phyloP scores from a whole-genome alignment of 441 rosid species.

The Euphorbia schlechtendalii region DNA sequence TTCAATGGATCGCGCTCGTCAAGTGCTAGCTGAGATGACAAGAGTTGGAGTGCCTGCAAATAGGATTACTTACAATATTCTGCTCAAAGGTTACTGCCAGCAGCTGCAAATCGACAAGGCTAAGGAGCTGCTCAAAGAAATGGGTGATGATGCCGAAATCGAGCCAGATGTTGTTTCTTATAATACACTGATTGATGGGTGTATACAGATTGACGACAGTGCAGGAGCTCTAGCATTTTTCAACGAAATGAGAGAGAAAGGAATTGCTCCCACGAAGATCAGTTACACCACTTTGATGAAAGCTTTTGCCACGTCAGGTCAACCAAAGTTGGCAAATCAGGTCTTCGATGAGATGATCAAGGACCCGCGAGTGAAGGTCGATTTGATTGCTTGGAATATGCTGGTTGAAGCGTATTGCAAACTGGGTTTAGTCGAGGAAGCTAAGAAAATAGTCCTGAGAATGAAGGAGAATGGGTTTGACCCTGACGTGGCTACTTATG shows the following conservation, averaged over 20 bases:
- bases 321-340: constrained; percentile 79
- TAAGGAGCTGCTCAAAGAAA: constrained; percentile 62
- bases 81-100: constrained; percentile 83
- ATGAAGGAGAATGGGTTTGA: constrained; percentile 67
- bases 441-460: constrained; percentile 52
- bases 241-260: constrained; percentile 77
- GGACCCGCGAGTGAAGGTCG: constrained; percentile 77
- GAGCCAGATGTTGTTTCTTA: constrained; percentile 89
- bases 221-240: constrained; percentile 74
- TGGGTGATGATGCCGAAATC: constrained; percentile 49
- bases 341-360: constrained; percentile 84
- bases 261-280: constrained; percentile 79
- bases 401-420: constrained; percentile 83
- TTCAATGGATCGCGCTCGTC: constrained; percentile 72
- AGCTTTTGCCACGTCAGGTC: constrained; percentile 80
- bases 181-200: constrained; percentile 80
- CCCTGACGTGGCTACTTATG: constrained; percentile 78
- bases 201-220: constrained; percentile 73
- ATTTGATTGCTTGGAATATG: constrained; percentile 93
- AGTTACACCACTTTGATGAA: constrained; percentile 97
- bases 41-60: constrained; percentile 76
- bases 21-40: constrained; percentile 79
- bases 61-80: constrained; percentile 76
- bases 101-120: constrained; percentile 30
- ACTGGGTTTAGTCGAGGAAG: constrained; percentile 77